phyloP scores from a whole-genome alignment of 2,329 filamentous ascomycete species.

The Gremmenia infestans region DNA sequence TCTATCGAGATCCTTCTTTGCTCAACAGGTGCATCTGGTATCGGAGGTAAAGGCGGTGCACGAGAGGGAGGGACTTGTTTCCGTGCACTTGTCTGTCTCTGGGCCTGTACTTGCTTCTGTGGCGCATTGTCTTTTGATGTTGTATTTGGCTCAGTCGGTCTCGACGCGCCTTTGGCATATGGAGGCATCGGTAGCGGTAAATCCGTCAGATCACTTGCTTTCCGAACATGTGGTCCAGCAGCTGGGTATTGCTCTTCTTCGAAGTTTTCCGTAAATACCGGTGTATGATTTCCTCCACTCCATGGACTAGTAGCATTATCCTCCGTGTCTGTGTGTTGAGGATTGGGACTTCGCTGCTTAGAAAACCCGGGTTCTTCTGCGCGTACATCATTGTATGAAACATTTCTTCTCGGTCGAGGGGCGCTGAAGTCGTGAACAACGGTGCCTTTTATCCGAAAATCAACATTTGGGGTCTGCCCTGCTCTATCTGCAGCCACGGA shows the following conservation, averaged over 20 bases:
- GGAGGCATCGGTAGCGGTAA: slow-evolving; percentile 27
- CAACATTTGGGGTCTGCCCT: slow-evolving; percentile 40
- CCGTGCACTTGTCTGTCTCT: slow-evolving; percentile 12
- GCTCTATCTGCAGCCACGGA: slow-evolving; percentile 16
- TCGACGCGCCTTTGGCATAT: slow-evolving; percentile 25
- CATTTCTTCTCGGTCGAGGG: slow-evolving; percentile 44
- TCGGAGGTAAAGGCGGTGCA: slow-evolving; percentile 24
- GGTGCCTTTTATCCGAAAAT: slow-evolving; percentile 60
- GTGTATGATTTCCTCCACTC: slow-evolving; percentile 42
- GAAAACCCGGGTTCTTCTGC: slow-evolving; percentile 6
- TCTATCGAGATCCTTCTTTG: slow-evolving; percentile 25
- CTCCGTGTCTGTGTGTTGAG: slow-evolving; percentile 14
- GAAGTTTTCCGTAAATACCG: slow-evolving; percentile 51
- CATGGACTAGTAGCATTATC: slow-evolving; percentile 21
- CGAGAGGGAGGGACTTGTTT: slow-evolving; percentile 6
- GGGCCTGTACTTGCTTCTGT: slow-evolving; percentile 17
- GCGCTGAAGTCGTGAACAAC: slow-evolving; percentile 63
- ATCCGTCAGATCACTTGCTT: slow-evolving; percentile 30
- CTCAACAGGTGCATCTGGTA: slow-evolving; percentile 14
- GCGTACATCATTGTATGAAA: slow-evolving; percentile 29
- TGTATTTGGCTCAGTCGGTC: slow-evolving; percentile 15
- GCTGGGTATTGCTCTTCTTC: slow-evolving; percentile 41
- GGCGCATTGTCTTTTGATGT: slow-evolving; percentile 13
- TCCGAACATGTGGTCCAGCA: slow-evolving; percentile 31
- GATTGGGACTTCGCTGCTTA: slow-evolving; percentile 19